Conservation (phyloP, 2,329 filamentous ascomycete genomes). For the Penicillium rolfsii region DNA sequence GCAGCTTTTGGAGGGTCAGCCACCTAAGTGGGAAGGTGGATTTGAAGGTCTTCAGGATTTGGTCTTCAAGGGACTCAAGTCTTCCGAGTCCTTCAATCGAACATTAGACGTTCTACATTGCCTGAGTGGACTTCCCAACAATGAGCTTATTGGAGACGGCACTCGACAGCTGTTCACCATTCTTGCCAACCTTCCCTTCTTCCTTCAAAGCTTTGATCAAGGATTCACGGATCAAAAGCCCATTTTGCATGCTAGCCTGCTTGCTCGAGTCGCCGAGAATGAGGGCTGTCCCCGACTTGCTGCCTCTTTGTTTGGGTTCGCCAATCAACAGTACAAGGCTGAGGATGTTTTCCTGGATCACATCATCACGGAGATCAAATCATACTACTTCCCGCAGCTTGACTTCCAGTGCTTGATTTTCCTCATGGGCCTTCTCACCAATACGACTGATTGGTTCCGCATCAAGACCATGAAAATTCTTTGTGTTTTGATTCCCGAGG, state of each 20-base stretch:
- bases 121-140: conserved; percentile 76
- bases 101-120: conserved; percentile 78
- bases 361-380: conserved; percentile 72
- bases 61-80: conserved; percentile 89
- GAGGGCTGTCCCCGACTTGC: conserved; percentile 71
- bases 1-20: conserved; percentile 75
- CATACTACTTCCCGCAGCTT: conserved; percentile 76
- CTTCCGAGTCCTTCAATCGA: conserved; percentile 76
- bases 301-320: conserved; percentile 70
- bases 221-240: conserved; percentile 59
- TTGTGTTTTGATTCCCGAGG: conserved; percentile 79
- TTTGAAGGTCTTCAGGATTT: conserved; percentile 87
- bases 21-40: conserved; percentile 81
- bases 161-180: conserved; percentile 80
- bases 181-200: conserved; percentile 89
- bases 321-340: conserved; percentile 66
- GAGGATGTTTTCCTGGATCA: conserved; percentile 77
- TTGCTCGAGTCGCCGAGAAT: conserved; percentile 72
- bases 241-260: conserved; percentile 66
- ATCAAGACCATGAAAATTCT: conserved; percentile 90
- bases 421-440: conserved; percentile 87
- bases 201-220: conserved; percentile 77
- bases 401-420: conserved; percentile 88
- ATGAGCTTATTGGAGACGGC: conserved; percentile 78
- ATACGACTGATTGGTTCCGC: conserved; percentile 86